Conservation (phyloP, 345 rosid genomes). For the Salix dunnii region DNA sequence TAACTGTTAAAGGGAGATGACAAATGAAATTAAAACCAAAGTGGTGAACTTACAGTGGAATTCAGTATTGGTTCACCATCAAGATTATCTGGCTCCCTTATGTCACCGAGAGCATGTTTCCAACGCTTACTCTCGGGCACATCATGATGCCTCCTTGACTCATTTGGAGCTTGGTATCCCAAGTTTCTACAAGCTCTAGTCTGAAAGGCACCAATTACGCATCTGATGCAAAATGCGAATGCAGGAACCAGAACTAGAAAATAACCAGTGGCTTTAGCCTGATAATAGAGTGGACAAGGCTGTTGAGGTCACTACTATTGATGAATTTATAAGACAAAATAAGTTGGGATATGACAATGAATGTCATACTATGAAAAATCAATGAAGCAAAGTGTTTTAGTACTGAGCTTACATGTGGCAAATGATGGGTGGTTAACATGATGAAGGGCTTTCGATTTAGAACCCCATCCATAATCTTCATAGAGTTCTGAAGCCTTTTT, state of each 20-base stretch:
- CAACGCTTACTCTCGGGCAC: slow-evolving; percentile 27
- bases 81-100: slow-evolving; percentile 14
- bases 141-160: slow-evolving; percentile 9
- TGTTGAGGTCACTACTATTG: slow-evolving; percentile 9
- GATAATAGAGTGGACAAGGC: slow-evolving; percentile 18
- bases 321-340: background rate
- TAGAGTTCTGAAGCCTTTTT: background rate
- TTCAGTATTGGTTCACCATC: slow-evolving; percentile 11
- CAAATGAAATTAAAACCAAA: background rate
- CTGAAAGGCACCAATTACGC: slow-evolving; percentile 28
- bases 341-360: background rate
- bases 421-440: slow-evolving; percentile 10
- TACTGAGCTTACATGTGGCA: slow-evolving; percentile 28
- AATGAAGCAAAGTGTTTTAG: background rate
- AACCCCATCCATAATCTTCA: slow-evolving; percentile 7
- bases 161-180: background rate
- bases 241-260: slow-evolving; percentile 39
- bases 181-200: slow-evolving; percentile 15
- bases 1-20: background rate
- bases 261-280: slow-evolving; percentile 38
- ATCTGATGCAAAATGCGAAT: slow-evolving; percentile 39
- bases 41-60: slow-evolving; percentile 17
- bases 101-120: slow-evolving; percentile 35
- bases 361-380: background rate
- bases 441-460: slow-evolving; percentile 12